These are phyloP conservation scores for Endocalyx cinctus DNA, from an alignment of 2,329 filamentous ascomycete species.

Conservation along the genomic window DNA sequence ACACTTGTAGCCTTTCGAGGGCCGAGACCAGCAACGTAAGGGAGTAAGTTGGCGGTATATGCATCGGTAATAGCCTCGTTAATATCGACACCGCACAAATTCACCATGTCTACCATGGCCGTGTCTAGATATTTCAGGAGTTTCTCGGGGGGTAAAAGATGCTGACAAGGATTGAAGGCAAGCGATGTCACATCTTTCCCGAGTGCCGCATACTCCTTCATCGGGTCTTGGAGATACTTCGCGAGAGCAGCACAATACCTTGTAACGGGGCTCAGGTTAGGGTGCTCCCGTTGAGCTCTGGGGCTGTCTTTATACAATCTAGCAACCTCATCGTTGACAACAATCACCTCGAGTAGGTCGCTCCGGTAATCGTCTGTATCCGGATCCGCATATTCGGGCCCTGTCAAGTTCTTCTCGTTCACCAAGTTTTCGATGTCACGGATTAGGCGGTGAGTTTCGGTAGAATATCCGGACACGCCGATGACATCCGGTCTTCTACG, in stretches of 20 bases:
- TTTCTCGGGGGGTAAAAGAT: constrained; percentile 82
- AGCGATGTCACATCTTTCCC: constrained; percentile 84
- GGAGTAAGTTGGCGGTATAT: constrained; percentile 81
- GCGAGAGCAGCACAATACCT: constrained; percentile 88
- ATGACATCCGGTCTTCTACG: constrained; percentile 85
- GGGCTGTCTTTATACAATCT: constrained; percentile 89
- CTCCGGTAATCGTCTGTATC: constrained; percentile 71
- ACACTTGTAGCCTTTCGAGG: constrained; percentile 84
- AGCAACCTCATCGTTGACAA: constrained; percentile 97
- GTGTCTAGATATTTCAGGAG: constrained; percentile 82
- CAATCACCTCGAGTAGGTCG: constrained; percentile 79
- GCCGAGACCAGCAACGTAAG: constrained; percentile 86
- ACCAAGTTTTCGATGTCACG: constrained; percentile 77
- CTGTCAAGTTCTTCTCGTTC: constrained; percentile 69
- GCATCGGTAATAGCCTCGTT: constrained; percentile 82
- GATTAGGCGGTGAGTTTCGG: constrained; percentile 79
- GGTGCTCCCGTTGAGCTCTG: constrained; percentile 74
- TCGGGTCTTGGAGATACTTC: constrained; percentile 88
- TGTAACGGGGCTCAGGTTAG: constrained; percentile 70
- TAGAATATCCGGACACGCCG: constrained; percentile 81
- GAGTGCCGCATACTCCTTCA: constrained; percentile 93
- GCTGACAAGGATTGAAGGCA: constrained; percentile 84
- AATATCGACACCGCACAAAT: constrained; percentile 90
- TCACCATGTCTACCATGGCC: constrained; percentile 98
- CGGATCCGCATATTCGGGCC: constrained; percentile 74